Base-by-base conservation (phyloP, 129 eudicot species). In the Chrysanthemum lavandulifolium region DNA sequence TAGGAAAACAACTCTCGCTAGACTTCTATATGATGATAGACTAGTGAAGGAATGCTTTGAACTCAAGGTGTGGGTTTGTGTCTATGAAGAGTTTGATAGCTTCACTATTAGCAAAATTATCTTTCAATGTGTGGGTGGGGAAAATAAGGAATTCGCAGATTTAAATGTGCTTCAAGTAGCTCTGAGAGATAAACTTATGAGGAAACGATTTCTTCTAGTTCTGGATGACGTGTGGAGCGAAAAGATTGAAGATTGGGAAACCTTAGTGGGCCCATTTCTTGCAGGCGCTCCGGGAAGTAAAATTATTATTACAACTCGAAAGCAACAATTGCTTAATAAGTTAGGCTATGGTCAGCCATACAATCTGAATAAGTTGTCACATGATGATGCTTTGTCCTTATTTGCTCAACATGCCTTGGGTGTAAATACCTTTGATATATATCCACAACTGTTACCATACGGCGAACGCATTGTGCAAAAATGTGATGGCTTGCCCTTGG, bases 221-320 rank as follows among this genome's bases (percentile, higher is more conserved):
- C 45, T 84, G 12, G 87, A 84, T 23, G 82, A 80, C 68, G 74
- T 84, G 29, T 85, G 63, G 90, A 72, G 80, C 52, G 74, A 79
- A 55, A 36, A 75, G 27, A 33, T 51, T 18, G 53, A 10, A 4
- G 77, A 67, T 33, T 86, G 85, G 86, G 72, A 67, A 9, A 58
- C 14, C 9, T 57, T 86, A 3, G 68, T 25, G 11, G 69, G 67
- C 2, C 86, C 85, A 43, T 75, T 85, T 4, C 70, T 3, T 6
- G 40, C 29, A 58, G 63, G 5, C 13, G 63, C 31, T 15, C 63
- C 63, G 23, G 29, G 63, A 58, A 58, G 63, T 18, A 58, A 58
- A 19, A 58, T 58, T 58, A 58, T 58, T 19, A 58, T 58, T 10
- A 58, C 63, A 18, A 58, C 63, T 58, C 63, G 63, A 58, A 58